Percentiles rank a stretch among this genome's conserved stretches.
These are phyloP conservation scores for Neonectria magnoliae DNA, from an alignment of 2,329 filamentous ascomycete genomes.

Conservation along the genomic window DNA sequence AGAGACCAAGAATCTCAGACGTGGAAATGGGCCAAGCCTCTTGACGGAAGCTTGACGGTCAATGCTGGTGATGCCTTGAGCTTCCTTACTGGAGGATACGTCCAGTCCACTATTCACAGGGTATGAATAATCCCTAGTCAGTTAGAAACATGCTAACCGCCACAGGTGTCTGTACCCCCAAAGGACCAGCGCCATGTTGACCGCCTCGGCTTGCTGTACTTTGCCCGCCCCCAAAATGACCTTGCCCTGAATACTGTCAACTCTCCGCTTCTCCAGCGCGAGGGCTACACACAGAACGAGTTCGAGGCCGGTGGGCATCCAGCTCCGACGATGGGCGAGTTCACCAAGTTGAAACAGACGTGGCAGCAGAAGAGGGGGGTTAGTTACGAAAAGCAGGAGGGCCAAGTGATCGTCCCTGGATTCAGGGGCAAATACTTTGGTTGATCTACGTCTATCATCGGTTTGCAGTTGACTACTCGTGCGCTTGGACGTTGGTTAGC, in stretches of 20 bases:
- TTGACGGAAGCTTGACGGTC: conserved; percentile 61
- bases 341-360: conserved; percentile 49
- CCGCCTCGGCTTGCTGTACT: conserved; percentile 61
- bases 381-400: conserved; percentile 41
- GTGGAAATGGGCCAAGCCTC: conserved; percentile 62
- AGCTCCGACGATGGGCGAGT: conserved; percentile 51
- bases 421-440: conserved; percentile 43
- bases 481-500: background rate
- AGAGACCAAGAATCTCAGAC: conserved; percentile 54
- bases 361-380: conserved; percentile 49
- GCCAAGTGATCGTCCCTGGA: conserved; percentile 48
- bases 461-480: too few species aligned
- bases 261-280: conserved; percentile 49
- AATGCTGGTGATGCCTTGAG: conserved; percentile 61
- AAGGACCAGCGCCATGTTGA: conserved; percentile 56
- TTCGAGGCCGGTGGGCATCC: conserved; percentile 47
- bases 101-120: conserved; percentile 55
- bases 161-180: conserved; percentile 50
- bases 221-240: conserved; percentile 57
- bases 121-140: conserved; percentile 24
- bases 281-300: conserved; percentile 49
- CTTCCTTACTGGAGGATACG: conserved; percentile 58
- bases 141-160: background rate
- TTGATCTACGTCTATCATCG: background rate
- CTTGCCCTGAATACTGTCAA: conserved; percentile 50